Evolutionary conservation across 352 stramenopile genomes (phyloP).

Genomic region (Blastocystis sp.): DNA sequence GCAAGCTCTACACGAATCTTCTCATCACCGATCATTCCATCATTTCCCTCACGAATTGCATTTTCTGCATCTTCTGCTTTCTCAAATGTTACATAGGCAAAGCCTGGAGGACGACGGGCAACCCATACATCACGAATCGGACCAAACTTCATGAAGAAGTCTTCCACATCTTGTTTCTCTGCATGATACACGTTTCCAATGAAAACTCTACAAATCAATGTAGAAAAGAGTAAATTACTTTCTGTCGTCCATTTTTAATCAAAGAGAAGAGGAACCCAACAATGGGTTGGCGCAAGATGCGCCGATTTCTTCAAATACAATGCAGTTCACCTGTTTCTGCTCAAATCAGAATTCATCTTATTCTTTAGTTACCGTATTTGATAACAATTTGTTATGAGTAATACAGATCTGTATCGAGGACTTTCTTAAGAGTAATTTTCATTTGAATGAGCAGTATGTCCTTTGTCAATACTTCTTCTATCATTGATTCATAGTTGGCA

Average conservation of each 20-base stretch:
- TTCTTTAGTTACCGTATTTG: background rate
- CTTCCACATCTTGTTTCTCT: constrained; percentile 62
- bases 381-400: background rate
- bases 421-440: background rate
- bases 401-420: background rate
- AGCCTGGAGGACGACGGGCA: constrained; percentile 65
- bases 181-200: background rate
- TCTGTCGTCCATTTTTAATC: background rate
- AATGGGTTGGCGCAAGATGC: background rate
- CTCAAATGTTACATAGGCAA: constrained; percentile 66
- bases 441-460: background rate
- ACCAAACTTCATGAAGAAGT: constrained; percentile 65
- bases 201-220: constrained; percentile 6
- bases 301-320: background rate
- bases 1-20: constrained; percentile 13
- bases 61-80: constrained; percentile 61
- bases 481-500: background rate
- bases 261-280: background rate
- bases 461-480: background rate
- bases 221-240: background rate
- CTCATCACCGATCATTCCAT: constrained; percentile 60
- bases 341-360: background rate
- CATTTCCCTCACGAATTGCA: constrained; percentile 59
- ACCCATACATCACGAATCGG: constrained; percentile 65
- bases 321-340: constrained; percentile 34